Evolutionary conservation across 495 filamentous ascomycete genomes (phyloP).

Genomic region (Xylaria telfairii): DNA sequence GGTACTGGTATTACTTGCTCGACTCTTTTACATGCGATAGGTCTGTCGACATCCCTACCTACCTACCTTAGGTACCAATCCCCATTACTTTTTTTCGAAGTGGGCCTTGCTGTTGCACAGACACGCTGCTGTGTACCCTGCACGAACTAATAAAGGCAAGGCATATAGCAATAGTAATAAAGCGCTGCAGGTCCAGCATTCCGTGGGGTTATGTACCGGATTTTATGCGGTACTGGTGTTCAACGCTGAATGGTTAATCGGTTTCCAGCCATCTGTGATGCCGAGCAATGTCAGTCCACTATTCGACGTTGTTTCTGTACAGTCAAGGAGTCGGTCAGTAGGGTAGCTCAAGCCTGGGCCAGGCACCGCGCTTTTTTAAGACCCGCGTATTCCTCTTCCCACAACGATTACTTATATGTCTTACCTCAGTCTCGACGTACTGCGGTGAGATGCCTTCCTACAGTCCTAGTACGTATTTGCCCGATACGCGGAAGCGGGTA

Average conservation of each 20-base stretch:
- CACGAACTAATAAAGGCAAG: background rate
- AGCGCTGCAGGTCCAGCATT: slow-evolving; percentile 15
- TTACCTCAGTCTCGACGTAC: background rate
- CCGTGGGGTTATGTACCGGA: slow-evolving; percentile 13
- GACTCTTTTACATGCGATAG: too few relatives aligned
- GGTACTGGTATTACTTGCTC: background rate
- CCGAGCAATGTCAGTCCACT: background rate
- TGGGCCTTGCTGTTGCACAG: background rate
- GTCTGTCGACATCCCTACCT: background rate
- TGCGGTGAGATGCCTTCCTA: background rate
- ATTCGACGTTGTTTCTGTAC: too few relatives aligned
- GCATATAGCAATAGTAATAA: slow-evolving; percentile 9
- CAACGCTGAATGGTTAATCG: slow-evolving; percentile 4
- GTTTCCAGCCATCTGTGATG: background rate
- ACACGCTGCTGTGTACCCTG: background rate
- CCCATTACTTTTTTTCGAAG: background rate
- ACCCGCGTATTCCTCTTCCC: background rate
- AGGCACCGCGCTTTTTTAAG: background rate
- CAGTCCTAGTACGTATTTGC: background rate
- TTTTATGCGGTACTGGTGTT: background rate
- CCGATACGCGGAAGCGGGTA: slow-evolving; percentile 3
- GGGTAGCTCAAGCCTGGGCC: background rate
- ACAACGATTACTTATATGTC: background rate
- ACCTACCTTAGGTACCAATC: too few relatives aligned
- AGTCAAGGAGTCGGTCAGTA: too few relatives aligned